Conservation (phyloP, 768 basidiomycete species). For the Calocybe gangraenosa region DNA sequence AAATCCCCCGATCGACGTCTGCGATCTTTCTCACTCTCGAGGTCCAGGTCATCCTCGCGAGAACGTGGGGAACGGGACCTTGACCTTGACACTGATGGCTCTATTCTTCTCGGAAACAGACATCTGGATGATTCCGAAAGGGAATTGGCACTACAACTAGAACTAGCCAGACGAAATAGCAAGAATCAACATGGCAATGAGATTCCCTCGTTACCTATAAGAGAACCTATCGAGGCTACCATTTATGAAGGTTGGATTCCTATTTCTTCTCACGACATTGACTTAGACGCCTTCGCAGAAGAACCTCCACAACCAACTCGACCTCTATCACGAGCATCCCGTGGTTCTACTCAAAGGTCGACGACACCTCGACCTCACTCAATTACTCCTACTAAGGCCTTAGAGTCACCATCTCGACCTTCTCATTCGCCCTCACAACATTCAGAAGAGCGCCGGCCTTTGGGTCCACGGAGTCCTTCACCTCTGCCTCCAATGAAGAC, state of each 20-base stretch:
- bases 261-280: slow-evolving; percentile 7
- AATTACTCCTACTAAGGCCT: slow-evolving; percentile 30
- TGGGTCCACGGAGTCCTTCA: slow-evolving; percentile 75
- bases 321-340: slow-evolving; percentile 52
- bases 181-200: slow-evolving; percentile 61
- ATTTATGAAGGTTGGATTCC: slow-evolving; percentile 70
- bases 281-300: slow-evolving; percentile 35
- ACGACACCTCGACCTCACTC: slow-evolving; percentile 46
- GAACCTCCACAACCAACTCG: slow-evolving; percentile 53
- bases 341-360: slow-evolving; percentile 37
- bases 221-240: slow-evolving; percentile 53
- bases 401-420: slow-evolving; percentile 30
- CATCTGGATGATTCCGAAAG: slow-evolving; percentile 64
- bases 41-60: slow-evolving; percentile 41
- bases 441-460: slow-evolving; percentile 55
- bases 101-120: slow-evolving; percentile 30
- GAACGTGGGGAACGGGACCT: slow-evolving; percentile 38
- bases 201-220: slow-evolving; percentile 33
- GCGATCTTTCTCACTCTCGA: slow-evolving; percentile 25
- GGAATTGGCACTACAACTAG: slow-evolving; percentile 73
- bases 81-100: slow-evolving; percentile 39
- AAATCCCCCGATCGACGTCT: slow-evolving; percentile 34
- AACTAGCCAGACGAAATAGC: slow-evolving; percentile 82
- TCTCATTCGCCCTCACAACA: slow-evolving; percentile 44
- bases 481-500: slow-evolving; percentile 52